Evolutionary conservation across 2,329 filamentous ascomycete species (phyloP), one percentile per base, ranked within the genome.

Genomic region (Cordyceps cateniannulata): DNA sequence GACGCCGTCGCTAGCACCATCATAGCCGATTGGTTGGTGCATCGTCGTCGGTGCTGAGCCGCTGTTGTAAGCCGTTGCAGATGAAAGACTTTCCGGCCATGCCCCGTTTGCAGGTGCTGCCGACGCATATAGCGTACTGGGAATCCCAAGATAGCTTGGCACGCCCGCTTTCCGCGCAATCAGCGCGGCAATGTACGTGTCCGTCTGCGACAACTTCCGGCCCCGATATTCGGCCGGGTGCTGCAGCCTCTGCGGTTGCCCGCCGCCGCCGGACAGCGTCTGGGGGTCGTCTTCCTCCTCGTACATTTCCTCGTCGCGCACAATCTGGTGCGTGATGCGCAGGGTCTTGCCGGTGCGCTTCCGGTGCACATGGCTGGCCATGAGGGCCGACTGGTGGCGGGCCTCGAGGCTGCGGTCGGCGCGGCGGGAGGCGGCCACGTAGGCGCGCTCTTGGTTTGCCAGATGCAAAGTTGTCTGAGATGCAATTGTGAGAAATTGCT

Each of bases 291-390:
- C 92, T 69, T 96, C 90, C 73, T 96, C 93, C 69, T 96, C 92
- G 70, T 97, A 97, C 91, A 96, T 96, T 72, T 96, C 91, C 72
- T 96, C 93, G 64, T 91, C 92, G 66, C 89, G 79, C 12, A 96
- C 92, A 29, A 95, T 92, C 69, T 95, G 84, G 72, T 93, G 89
- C 29, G 88, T 92, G 62, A 97, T 89, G 66, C 87, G 86, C 62
- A 97, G 81, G 2, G 84, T 85, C 66, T 91, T 89, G 42, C 93
- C 93, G 0, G 93, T 96, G n/a, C 92, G 86, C 71, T 87, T 84
- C 77, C 92, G 91, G 80, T 96, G 93, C 42, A 96, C 91, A 68
- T 91, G 87, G n/a, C 93, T 96, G 5, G 93, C 93, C 74, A 90
- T 85, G 56, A 86, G 83, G 16, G 93, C 93, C 3, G 93, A 97